Base-by-base conservation (phyloP, 2,329 filamentous ascomycete species). In the Clonostachys byssicola region DNA sequence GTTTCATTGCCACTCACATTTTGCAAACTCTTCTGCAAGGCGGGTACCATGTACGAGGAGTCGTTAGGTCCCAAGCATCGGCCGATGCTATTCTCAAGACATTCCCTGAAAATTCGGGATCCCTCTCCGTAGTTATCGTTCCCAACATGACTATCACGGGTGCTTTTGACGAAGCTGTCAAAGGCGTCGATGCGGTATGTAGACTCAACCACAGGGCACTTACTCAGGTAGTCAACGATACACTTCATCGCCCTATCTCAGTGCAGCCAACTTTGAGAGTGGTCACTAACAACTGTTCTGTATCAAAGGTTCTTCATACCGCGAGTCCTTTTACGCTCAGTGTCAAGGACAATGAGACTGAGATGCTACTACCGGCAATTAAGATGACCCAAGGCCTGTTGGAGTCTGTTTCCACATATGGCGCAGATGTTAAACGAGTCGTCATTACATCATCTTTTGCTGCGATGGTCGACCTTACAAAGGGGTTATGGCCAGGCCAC, bases 1-100 rank as follows among this genome's bases (percentile, higher is more conserved):
- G 64, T 45, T 61, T 61, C 43, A 57, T 66, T 33, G 66, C 55
- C 34, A 55, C 55, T 12, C 60, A 65, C 45, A 58, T 60, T 14
- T 57, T 51, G 13, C 59, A 63, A 36, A 56, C 61, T 18, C 55
- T 66, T 18, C 54, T 69, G 12, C 13, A 53, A 5, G 52, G 52
- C 3, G 64, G 63, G 6, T 65, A 63, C 49, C 51, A 47, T 6
- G 64, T 68, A 20, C 58, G 63, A 4, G 66, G 65, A 33, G 63
- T 61, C 12, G 64, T 65, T 4, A 61, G 62, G n/a, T 54, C 59
- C 14, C 61, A 66, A 45, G 65, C 62, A 1, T 30, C 48, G 1
- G 67, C 60, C n/a, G 55, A 52, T 1, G 66, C 73, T 18, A 62
- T 67, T 40, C 39, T 69, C 0, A 23, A 23, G 23, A 23, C 23